phyloP scores from a whole-genome alignment of 2,329 filamentous ascomycete genomes.

The Cladosporium sp. region DNA sequence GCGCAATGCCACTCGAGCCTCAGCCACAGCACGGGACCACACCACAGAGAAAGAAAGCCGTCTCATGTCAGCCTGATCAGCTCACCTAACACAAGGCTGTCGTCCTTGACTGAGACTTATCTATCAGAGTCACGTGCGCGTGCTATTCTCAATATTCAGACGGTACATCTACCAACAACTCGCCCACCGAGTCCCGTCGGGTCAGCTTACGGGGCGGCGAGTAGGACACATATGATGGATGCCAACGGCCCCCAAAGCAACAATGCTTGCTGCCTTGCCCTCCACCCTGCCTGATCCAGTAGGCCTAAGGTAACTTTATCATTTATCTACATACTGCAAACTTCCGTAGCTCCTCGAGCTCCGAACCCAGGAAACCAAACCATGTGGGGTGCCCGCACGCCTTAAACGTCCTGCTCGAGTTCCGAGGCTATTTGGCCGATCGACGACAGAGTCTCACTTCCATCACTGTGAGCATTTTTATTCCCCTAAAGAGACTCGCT shows the following conservation, averaged over 20 bases:
- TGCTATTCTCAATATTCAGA: neutral
- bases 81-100: neutral
- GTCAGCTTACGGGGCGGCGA: neutral
- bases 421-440: constrained; percentile 7
- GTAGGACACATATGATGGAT: neutral
- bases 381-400: constrained; percentile 9
- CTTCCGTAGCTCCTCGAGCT: neutral
- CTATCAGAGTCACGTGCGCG: neutral
- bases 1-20: neutral
- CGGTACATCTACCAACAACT: neutral
- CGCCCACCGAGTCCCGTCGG: neutral
- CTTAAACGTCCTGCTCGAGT: neutral
- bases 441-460: neutral
- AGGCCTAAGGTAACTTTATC: neutral
- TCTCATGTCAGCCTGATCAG: constrained; percentile 7
- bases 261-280: neutral
- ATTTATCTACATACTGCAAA: neutral
- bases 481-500: neutral
- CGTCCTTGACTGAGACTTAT: neutral
- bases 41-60: neutral
- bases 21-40: neutral
- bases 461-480: neutral
- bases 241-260: neutral
- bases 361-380: neutral
- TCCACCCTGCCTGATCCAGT: neutral